Conservation (phyloP, 345 rosid species). For the Mangifera indica region DNA sequence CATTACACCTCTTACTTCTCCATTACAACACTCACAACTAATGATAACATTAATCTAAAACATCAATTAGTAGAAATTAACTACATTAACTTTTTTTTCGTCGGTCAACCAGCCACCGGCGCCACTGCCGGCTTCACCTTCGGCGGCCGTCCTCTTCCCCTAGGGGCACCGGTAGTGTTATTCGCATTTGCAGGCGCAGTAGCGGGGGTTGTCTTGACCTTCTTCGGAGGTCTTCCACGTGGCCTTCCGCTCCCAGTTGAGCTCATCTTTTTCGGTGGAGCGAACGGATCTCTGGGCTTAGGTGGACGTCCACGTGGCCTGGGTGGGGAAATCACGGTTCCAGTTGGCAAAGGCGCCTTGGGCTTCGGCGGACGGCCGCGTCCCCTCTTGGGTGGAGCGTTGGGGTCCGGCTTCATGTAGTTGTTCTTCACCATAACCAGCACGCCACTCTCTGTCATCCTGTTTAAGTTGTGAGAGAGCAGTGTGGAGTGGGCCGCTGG, state of each 20-base stretch:
- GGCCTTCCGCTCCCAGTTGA: slow-evolving; percentile 37
- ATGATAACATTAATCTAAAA: slow-evolving; percentile 1
- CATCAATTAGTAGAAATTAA: slow-evolving; percentile 29
- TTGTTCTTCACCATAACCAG: slow-evolving; percentile 63
- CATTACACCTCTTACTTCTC: slow-evolving; percentile 13
- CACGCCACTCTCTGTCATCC: slow-evolving; percentile 63
- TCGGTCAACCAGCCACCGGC: slow-evolving; percentile 57
- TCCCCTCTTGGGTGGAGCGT: slow-evolving; percentile 78
- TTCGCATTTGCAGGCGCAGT: slow-evolving; percentile 13
- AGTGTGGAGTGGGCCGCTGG: slow-evolving; percentile 62
- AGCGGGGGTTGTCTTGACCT: slow-evolving; percentile 24
- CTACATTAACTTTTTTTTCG: slow-evolving; percentile 18
- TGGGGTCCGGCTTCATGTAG: slow-evolving; percentile 71
- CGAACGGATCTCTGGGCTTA: slow-evolving; percentile 44
- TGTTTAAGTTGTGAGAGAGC: slow-evolving; percentile 59
- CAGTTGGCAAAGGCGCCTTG: slow-evolving; percentile 29
- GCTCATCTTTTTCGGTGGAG: slow-evolving; percentile 27
- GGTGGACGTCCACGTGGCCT: slow-evolving; percentile 84
- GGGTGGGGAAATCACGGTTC: slow-evolving; percentile 33
- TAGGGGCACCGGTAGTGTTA: slow-evolving; percentile 25
- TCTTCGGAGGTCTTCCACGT: slow-evolving; percentile 81
- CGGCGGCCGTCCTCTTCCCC: slow-evolving; percentile 84
- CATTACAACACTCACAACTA: slow-evolving; percentile 12
- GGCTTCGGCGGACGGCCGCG: slow-evolving; percentile 93
- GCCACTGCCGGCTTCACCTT: slow-evolving; percentile 73